Evolutionary conservation across 345 rosid species (phyloP).

Genomic region (Melaleuca quinquenervia): DNA sequence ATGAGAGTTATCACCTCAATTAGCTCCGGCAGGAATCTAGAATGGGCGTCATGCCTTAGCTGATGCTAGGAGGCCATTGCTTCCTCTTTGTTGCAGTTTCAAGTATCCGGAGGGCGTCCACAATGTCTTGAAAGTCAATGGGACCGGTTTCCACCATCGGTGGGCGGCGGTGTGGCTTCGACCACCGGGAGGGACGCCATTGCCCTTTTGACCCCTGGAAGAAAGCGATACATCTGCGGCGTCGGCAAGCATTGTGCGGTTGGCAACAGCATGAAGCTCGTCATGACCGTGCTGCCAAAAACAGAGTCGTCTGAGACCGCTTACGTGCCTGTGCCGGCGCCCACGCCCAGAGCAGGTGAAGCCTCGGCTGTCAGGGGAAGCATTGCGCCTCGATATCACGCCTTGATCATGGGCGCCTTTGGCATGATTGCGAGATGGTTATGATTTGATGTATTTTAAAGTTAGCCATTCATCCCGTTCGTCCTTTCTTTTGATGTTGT

Average conservation of each 20-base stretch:
- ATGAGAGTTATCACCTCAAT: not conserved
- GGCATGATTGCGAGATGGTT: not conserved
- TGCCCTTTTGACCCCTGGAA: not conserved
- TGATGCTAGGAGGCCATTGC: not conserved
- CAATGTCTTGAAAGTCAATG: constrained; percentile 6
- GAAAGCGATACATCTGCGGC: constrained; percentile 8
- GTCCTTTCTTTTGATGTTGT: not conserved
- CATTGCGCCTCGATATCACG: not conserved
- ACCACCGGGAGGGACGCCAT: constrained; percentile 1
- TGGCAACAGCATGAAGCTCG: constrained; percentile 1
- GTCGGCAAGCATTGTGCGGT: constrained; percentile 1
- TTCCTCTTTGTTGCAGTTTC: not conserved
- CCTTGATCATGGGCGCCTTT: not conserved
- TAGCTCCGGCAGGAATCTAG: not conserved
- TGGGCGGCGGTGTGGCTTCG: not conserved
- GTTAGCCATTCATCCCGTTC: too few relatives aligned
- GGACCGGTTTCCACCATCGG: constrained; percentile 1
- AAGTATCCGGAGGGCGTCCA: constrained; percentile 2
- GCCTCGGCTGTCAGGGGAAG: not conserved
- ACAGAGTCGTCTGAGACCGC: not conserved
- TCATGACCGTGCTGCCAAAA: not conserved
- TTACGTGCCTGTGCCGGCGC: not conserved
- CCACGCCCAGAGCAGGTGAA: not conserved
- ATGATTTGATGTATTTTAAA: not conserved
- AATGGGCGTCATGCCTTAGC: not conserved